Percentiles rank a stretch among this genome's conserved stretches.
Conservation (phyloP, 1,139 yeast species). For the Candida tropicalis region DNA sequence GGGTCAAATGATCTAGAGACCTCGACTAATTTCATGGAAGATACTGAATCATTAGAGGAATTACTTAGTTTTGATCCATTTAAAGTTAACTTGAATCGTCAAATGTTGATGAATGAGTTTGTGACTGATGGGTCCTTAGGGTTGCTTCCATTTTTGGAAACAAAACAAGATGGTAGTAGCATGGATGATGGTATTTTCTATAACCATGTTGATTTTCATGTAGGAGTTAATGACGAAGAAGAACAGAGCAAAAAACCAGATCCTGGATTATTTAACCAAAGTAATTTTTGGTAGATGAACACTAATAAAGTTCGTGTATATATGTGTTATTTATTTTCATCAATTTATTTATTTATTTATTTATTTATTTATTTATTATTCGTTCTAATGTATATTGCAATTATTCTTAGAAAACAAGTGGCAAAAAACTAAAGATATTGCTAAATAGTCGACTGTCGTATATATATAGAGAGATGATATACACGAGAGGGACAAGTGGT, state of each 20-base stretch:
- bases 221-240: background rate
- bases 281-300: slow-evolving; percentile 1
- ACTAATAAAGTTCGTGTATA: background rate
- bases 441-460: too few relatives aligned
- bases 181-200: background rate
- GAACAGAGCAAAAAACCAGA: background rate
- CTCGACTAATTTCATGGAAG: slow-evolving; percentile 14
- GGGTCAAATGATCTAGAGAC: background rate
- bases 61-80: slow-evolving; percentile 46
- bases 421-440: too few relatives aligned
- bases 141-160: slow-evolving; percentile 56
- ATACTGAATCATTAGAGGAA: slow-evolving; percentile 27
- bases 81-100: slow-evolving; percentile 36
- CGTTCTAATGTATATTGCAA: too few relatives aligned
- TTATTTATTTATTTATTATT: too few relatives aligned
- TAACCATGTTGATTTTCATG: background rate
- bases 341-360: too few relatives aligned
- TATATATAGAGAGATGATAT: too few relatives aligned
- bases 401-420: too few relatives aligned
- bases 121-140: slow-evolving; percentile 74
- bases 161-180: background rate
- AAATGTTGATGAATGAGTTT: slow-evolving; percentile 52
- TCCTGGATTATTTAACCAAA: background rate
- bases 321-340: background rate
- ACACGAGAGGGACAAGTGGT: too few relatives aligned